Base-by-base conservation (phyloP, 1,284 basidiomycete species). In the Apiotrichum sp. region DNA sequence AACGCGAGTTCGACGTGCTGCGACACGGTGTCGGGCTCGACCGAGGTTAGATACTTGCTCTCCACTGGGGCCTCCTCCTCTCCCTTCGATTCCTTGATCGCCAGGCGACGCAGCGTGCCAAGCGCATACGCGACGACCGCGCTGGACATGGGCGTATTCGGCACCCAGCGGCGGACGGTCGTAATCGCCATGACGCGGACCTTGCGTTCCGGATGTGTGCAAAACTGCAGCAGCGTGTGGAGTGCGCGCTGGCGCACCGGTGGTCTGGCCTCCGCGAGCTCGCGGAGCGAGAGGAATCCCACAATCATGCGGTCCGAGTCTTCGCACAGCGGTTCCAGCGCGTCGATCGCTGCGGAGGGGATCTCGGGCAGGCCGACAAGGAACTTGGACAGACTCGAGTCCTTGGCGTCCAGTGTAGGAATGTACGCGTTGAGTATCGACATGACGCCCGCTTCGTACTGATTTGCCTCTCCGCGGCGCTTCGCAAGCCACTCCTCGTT, bases 1-100 rank as follows among this genome's bases (percentile, higher is more conserved):
- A 97, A 91, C 13, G 93, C 79, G 2, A 97, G 79, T 68, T 97
- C 93, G 47, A 96, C 84, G 73, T 97, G 89, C 70, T 93, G 92
- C 38, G 91, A 80, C 1, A 97, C 87, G 35, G 86, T 85, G 1
- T 84, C 79, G 2, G 84, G 79, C n/a, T 52, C 48, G 31, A 93
- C 81, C 22, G 83, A 82, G 61, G 85, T 83, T 0, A 86, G 84
- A 39, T 90, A 81, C 47, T 62, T 62, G 10, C 62, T 58, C 13
- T 55, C 43, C 35, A 63, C 51, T 36, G 35, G n/a, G 41, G 55
- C 51, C 22, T 60, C 55, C n/a, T 47, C 50, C 50, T 65, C 59
- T 2, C 33, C 43, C 52, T 51, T 40, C 3, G 50, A 50, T 45
- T 52, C 56, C 31, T 42, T 52, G 4, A 63, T 55, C 3, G 62